A percentile compares a stretch with the other conserved stretches of the same genome.
phyloP scores from a whole-genome alignment of 805 yeast genomes.

The Clavispora phyllophila region DNA sequence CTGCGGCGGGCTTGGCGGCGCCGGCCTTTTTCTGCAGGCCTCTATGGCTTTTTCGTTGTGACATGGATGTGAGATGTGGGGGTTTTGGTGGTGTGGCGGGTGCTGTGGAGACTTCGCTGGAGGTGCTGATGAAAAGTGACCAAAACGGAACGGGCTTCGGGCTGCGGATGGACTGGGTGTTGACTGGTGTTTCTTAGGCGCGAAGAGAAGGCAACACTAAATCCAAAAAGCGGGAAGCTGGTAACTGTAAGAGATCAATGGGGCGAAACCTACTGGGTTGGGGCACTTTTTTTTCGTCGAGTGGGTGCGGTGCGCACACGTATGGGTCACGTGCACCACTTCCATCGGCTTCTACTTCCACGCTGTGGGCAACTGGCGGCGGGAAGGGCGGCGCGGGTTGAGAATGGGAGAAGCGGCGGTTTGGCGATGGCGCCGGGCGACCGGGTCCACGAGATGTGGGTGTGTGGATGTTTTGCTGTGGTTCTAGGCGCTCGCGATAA shows the following conservation, averaged over 20 bases:
- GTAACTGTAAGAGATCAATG: neutral
- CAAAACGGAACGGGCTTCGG: neutral
- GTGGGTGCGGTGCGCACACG: constrained; percentile 1
- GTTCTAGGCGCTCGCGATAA: too few species aligned
- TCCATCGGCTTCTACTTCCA: neutral
- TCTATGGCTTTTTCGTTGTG: constrained; percentile 16
- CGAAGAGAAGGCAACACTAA: neutral
- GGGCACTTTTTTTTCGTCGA: neutral
- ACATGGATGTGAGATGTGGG: constrained; percentile 7
- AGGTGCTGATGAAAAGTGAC: neutral
- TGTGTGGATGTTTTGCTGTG: too few species aligned
- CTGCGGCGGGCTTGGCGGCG: constrained; percentile 5
- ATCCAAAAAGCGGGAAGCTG: neutral
- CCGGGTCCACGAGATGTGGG: too few species aligned
- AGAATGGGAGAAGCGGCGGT: neutral
- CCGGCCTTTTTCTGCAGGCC: constrained; percentile 8
- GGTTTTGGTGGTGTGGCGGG: neutral
- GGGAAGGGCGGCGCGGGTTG: too few species aligned
- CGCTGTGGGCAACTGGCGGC: too few species aligned
- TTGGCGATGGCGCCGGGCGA: too few species aligned
- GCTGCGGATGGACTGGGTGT: neutral
- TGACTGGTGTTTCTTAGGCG: neutral
- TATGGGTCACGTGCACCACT: neutral
- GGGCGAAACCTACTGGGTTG: neutral
- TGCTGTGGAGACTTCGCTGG: neutral